Conservation (phyloP, 83 land plant species). For the Isoetes engelmannii region DNA sequence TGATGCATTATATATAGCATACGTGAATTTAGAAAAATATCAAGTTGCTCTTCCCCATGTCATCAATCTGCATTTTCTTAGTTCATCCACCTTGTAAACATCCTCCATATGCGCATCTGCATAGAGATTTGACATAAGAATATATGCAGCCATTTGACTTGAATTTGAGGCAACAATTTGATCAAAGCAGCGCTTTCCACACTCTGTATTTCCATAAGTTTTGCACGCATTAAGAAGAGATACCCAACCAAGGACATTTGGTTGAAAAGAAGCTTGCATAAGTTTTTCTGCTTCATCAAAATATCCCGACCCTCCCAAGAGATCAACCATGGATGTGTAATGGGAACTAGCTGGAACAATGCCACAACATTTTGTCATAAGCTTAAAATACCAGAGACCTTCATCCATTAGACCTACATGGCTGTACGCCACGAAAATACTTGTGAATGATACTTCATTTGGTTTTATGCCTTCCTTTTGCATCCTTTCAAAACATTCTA, state of each 20-base stretch:
- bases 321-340: slow-evolving; percentile 4
- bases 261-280: not conserved
- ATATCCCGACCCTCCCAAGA: not conserved
- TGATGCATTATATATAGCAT: no score
- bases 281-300: slow-evolving; percentile 5
- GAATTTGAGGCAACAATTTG: not conserved
- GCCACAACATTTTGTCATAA: slow-evolving; percentile 4
- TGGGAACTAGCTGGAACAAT: not conserved
- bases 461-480: no score
- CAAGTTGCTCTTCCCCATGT: no score
- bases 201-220: not conserved
- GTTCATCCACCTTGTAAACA: no score
- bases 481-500: no score
- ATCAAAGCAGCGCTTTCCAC: not conserved
- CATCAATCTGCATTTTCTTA: no score
- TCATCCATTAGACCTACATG: slow-evolving; percentile 1
- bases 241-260: not conserved
- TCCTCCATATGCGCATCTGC: not conserved
- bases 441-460: no score
- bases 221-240: not conserved
- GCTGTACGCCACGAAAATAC: no score
- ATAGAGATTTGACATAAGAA: slow-evolving; percentile 6
- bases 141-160: not conserved
- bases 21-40: no score
- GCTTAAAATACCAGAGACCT: slow-evolving; percentile 1